These are phyloP conservation scores for Flaveria floridana DNA, from an alignment of 140 eudicot species.

Conservation along the genomic window DNA sequence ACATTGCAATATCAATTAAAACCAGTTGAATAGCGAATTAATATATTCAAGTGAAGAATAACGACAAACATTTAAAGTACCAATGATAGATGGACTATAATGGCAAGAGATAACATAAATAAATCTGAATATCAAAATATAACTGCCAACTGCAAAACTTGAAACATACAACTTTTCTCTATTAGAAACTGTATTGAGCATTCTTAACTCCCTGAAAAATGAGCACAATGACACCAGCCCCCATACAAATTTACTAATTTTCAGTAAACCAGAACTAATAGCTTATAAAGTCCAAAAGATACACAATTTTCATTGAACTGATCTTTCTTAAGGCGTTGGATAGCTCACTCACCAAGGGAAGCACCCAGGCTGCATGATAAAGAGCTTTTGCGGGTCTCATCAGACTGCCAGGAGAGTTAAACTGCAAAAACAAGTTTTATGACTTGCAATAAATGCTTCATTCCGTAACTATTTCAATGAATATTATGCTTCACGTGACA, in stretches of 20 bases:
- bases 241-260: neutral
- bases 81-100: neutral
- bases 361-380: conserved; percentile 81
- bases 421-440: conserved; percentile 59
- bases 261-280: neutral
- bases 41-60: neutral
- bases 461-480: neutral
- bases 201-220: neutral
- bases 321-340: neutral
- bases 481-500: conserved; percentile 10
- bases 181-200: neutral
- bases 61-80: neutral
- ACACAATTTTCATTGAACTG: neutral
- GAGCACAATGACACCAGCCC: conserved; percentile 5
- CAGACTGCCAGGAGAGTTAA: conserved; percentile 72
- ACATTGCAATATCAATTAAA: neutral
- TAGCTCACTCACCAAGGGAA: conserved; percentile 51
- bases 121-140: neutral
- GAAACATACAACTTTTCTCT: neutral
- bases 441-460: conserved; percentile 25
- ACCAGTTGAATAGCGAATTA: neutral
- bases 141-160: neutral
- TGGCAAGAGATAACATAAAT: neutral
- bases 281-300: neutral
- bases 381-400: conserved; percentile 66